A percentile compares a stretch with the other conserved stretches of the same genome.
Conservation (phyloP, 345 rosid species). For the Eucalyptus sp. region DNA sequence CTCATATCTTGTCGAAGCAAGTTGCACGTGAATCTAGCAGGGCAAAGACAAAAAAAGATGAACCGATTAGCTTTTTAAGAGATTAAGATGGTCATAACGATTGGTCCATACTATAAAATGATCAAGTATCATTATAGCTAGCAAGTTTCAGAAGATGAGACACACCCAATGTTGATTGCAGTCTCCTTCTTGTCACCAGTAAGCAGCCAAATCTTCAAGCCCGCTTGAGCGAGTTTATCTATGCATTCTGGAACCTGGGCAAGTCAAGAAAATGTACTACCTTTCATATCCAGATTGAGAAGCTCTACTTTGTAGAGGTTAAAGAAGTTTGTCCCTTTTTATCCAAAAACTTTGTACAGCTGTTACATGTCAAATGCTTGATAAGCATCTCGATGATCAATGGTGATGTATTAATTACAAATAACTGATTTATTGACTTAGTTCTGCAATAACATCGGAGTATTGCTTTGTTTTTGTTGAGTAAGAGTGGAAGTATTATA, state of each 20-base stretch:
- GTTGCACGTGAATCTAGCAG: conserved; percentile 67
- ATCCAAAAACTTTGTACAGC: background rate
- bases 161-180: conserved; percentile 74
- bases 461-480: background rate
- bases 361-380: background rate
- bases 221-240: conserved; percentile 86
- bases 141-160: background rate
- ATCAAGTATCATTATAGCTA: background rate
- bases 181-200: conserved; percentile 89
- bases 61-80: background rate
- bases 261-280: background rate
- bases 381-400: background rate
- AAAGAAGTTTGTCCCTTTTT: background rate
- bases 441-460: background rate
- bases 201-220: conserved; percentile 76
- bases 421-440: background rate
- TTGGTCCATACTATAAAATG: background rate
- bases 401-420: background rate
- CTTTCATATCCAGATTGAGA: background rate
- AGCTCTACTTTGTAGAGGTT: background rate
- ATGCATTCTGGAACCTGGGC: conserved; percentile 76
- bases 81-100: background rate
- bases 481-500: background rate
- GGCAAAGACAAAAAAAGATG: background rate
- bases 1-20: conserved; percentile 70